These are phyloP conservation scores for Coemansia asiatica DNA, from an alignment of 192 early-diverging fungal genomes.

Conservation along the genomic window DNA sequence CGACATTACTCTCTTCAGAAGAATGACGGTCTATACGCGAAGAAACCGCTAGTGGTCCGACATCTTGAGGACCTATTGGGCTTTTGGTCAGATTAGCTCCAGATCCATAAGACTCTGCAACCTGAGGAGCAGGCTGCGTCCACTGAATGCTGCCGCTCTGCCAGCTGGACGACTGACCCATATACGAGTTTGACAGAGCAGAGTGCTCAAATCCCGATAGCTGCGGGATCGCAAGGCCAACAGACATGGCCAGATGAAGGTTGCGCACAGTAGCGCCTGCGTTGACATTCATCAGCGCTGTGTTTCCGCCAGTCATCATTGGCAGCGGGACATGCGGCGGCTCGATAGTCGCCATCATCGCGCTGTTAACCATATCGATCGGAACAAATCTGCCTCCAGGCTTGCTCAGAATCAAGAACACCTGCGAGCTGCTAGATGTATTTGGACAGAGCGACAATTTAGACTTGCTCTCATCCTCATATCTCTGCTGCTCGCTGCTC, in stretches of 20 bases:
- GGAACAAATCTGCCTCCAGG: constrained; percentile 56
- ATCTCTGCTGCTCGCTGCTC: not conserved
- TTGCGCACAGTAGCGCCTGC: constrained; percentile 24
- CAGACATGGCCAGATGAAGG: constrained; percentile 17
- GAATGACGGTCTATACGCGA: not conserved
- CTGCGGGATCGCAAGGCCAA: constrained; percentile 23
- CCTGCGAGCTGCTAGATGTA: constrained; percentile 8
- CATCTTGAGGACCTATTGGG: constrained; percentile 5
- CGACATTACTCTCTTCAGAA: not conserved
- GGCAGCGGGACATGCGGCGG: constrained; percentile 26
- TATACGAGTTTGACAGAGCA: constrained; percentile 26
- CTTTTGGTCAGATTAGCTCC: constrained; percentile 20
- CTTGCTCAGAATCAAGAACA: constrained; percentile 52
- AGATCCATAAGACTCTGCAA: constrained; percentile 23
- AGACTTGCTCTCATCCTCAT: not conserved
- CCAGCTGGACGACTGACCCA: constrained; percentile 49
- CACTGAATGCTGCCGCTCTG: constrained; percentile 45
- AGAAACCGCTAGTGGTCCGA: not conserved
- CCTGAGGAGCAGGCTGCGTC: constrained; percentile 12
- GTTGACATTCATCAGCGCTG: constrained; percentile 51
- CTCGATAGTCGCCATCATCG: constrained; percentile 41
- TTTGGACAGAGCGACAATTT: not conserved
- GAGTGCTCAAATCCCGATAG: constrained; percentile 20
- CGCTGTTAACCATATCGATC: constrained; percentile 44
- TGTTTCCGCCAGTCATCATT: constrained; percentile 39